Percentiles rank a stretch among this genome's conserved stretches.
These are phyloP conservation scores for Boletus reticulatus DNA, from an alignment of 768 basidiomycete species.

Conservation along the genomic window DNA sequence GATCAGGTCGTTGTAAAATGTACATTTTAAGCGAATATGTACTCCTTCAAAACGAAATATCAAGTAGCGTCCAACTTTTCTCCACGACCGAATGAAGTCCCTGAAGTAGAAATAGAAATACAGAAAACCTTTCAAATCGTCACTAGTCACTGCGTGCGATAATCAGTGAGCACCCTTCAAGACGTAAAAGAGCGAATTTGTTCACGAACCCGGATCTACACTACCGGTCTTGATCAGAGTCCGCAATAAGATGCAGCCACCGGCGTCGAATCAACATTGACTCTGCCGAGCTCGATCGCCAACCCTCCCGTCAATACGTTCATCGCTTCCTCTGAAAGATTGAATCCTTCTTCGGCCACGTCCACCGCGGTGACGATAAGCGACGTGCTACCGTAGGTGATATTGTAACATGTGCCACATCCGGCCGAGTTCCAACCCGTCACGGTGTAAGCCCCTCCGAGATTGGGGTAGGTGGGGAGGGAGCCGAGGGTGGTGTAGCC, in stretches of 20 bases:
- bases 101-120: too few species aligned
- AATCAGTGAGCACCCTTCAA: too few species aligned
- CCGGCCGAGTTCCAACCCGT: slow-evolving; percentile 27
- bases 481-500: neutral
- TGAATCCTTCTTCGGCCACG: slow-evolving; percentile 31
- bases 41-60: too few species aligned
- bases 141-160: too few species aligned
- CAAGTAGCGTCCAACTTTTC: too few species aligned
- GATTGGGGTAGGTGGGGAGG: neutral
- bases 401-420: slow-evolving; percentile 34
- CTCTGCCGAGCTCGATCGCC: slow-evolving; percentile 46
- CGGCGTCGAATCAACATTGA: slow-evolving; percentile 42
- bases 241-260: slow-evolving; percentile 51
- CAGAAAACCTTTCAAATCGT: too few species aligned
- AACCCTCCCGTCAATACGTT: slow-evolving; percentile 48
- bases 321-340: slow-evolving; percentile 53
- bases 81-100: too few species aligned
- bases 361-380: slow-evolving; percentile 33
- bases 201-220: too few species aligned
- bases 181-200: too few species aligned
- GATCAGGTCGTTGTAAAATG: too few species aligned
- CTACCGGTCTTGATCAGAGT: neutral
- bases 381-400: slow-evolving; percentile 24
- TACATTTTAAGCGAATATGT: too few species aligned
- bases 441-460: slow-evolving; percentile 20